Percentiles rank a stretch among this genome's conserved stretches.
phyloP scores from a whole-genome alignment of 2,329 filamentous ascomycete species.

The Fusarium sp. region DNA sequence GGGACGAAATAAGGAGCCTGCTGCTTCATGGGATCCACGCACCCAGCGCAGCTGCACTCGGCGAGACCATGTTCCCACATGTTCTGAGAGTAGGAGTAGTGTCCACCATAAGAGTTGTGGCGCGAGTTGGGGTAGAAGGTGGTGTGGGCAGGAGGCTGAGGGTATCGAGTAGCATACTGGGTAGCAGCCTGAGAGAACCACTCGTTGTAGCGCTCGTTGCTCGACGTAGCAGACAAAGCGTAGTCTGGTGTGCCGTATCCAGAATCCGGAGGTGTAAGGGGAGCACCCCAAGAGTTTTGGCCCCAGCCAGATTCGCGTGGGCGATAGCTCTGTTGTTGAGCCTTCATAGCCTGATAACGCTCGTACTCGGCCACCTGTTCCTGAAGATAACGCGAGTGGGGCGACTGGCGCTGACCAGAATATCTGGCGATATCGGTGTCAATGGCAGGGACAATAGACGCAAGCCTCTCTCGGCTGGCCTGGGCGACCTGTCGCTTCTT shows the following conservation, averaged over 20 bases:
- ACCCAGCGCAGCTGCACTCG: conserved; percentile 64
- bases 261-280: conserved; percentile 70
- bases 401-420: conserved; percentile 53
- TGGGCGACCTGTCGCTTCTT: conserved; percentile 67
- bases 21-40: conserved; percentile 61
- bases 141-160: conserved; percentile 57
- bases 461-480: conserved; percentile 63
- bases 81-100: conserved; percentile 60
- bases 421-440: conserved; percentile 58
- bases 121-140: conserved; percentile 57
- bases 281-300: conserved; percentile 61
- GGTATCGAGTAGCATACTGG: conserved; percentile 60
- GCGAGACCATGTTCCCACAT: conserved; percentile 65
- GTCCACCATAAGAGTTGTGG: conserved; percentile 56
- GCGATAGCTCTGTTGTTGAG: conserved; percentile 56
- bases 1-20: conserved; percentile 61
- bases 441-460: conserved; percentile 62
- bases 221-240: conserved; percentile 65
- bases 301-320: conserved; percentile 60
- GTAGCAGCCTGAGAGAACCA: conserved; percentile 64
- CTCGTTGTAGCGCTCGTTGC: conserved; percentile 68
- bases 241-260: conserved; percentile 73
- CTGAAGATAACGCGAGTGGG: conserved; percentile 62
- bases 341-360: conserved; percentile 61
- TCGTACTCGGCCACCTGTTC: conserved; percentile 69